These are phyloP conservation scores for Brettanomyces custersianus DNA, from an alignment of 805 yeast species.

Conservation along the genomic window DNA sequence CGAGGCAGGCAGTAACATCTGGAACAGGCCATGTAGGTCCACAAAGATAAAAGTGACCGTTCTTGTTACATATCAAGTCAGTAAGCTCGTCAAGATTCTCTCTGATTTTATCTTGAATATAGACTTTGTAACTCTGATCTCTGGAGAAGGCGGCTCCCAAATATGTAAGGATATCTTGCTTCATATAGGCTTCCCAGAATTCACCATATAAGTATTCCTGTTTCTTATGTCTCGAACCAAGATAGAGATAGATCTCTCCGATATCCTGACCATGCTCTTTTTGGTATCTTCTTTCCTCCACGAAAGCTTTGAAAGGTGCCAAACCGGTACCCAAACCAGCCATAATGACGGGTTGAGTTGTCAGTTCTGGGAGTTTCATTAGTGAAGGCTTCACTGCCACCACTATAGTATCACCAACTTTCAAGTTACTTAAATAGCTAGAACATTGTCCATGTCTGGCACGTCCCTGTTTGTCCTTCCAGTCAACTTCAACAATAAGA, in stretches of 20 bases:
- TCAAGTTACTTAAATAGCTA: constrained; percentile 72
- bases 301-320: constrained; percentile 96
- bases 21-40: constrained; percentile 99
- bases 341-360: constrained; percentile 90
- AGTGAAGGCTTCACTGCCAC: constrained; percentile 95
- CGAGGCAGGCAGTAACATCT: constrained; percentile 82
- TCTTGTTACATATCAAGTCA: constrained; percentile 65
- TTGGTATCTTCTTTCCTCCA: constrained; percentile 94
- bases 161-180: constrained; percentile 85
- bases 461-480: constrained; percentile 83
- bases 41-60: constrained; percentile 91
- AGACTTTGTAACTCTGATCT: constrained; percentile 91
- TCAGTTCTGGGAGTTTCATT: constrained; percentile 85
- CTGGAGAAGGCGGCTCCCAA: constrained; percentile 97
- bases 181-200: constrained; percentile 92
- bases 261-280: constrained; percentile 78
- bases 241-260: constrained; percentile 78
- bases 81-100: constrained; percentile 65
- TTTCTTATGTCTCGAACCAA: constrained; percentile 92
- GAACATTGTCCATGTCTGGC: constrained; percentile 92
- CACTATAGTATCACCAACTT: constrained; percentile 75
- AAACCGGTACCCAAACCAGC: constrained; percentile 96
- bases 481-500: constrained; percentile 90
- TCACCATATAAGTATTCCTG: constrained; percentile 96
- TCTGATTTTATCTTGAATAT: constrained; percentile 89